phyloP scores from a whole-genome alignment of 2,329 filamentous ascomycete genomes.

The Ceratocystis destructans region DNA sequence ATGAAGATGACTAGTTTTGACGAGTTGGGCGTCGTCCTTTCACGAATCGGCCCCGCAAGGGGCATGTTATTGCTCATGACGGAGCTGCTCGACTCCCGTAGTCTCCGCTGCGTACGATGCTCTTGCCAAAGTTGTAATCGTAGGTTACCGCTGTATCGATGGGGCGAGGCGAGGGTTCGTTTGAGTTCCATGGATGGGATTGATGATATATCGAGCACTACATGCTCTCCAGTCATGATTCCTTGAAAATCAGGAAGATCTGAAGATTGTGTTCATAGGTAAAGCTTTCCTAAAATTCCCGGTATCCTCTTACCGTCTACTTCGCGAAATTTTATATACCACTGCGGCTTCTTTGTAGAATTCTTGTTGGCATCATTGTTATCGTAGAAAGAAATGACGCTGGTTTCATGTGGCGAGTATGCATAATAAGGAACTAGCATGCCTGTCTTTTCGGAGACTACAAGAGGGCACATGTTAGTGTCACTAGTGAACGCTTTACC shows the following conservation, averaged over 20 bases:
- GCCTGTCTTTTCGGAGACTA: conserved; percentile 6
- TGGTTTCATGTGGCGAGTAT: conserved; percentile 2
- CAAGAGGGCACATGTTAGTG: neutral
- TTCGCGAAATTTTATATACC: conserved; percentile 1
- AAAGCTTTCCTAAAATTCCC: neutral
- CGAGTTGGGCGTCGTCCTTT: neutral
- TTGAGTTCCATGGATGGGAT: conserved; percentile 3
- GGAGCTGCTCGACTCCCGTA: conserved; percentile 1
- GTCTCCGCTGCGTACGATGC: neutral
- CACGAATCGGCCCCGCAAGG: neutral
- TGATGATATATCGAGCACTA: conserved; percentile 9
- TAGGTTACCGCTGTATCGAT: neutral
- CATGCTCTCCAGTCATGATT: conserved; percentile 9
- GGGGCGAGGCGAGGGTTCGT: no score
- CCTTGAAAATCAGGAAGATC: conserved; percentile 11
- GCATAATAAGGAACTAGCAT: conserved; percentile 9
- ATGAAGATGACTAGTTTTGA: conserved; percentile 12
- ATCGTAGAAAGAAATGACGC: conserved; percentile 8
- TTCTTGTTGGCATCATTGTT: neutral
- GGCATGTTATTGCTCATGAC: neutral
- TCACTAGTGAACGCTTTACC: neutral
- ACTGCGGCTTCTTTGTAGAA: neutral
- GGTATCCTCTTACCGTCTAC: neutral
- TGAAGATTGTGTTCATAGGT: neutral
- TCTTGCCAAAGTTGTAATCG: conserved; percentile 14